phyloP scores from a whole-genome alignment of 768 basidiomycete species.

The Cytidiella melzeri region DNA sequence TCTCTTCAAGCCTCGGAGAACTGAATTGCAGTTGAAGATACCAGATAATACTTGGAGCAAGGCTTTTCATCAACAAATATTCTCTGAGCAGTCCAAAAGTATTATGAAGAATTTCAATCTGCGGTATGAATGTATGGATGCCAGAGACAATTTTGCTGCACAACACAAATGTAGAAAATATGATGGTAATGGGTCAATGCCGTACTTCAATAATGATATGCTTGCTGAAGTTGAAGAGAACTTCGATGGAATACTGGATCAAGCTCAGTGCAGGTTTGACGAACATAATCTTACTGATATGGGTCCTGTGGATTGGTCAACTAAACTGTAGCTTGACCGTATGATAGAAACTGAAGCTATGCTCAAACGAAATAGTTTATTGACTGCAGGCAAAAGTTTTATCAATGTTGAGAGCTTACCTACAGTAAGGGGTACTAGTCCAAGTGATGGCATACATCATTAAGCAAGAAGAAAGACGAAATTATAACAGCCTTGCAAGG shows the following conservation, averaged over 20 bases:
- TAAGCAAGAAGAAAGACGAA: not conserved
- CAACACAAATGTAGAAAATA: slow-evolving; percentile 9
- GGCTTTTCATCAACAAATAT: not conserved
- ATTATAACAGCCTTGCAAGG: not conserved
- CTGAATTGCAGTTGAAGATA: not conserved
- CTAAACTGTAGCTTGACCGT: not conserved
- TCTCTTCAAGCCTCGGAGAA: slow-evolving; percentile 14
- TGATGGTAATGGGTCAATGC: too few species aligned
- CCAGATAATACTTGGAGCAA: not conserved
- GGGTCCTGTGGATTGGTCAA: not conserved
- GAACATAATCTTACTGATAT: not conserved
- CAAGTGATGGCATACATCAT: not conserved
- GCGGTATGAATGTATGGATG: slow-evolving; percentile 31
- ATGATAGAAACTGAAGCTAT: slow-evolving; percentile 1
- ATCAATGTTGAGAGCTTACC: not conserved
- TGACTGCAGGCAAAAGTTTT: not conserved
- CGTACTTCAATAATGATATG: not conserved
- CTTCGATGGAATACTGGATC: not conserved
- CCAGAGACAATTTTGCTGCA: slow-evolving; percentile 27
- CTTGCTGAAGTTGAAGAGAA: not conserved
- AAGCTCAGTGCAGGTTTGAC: not conserved
- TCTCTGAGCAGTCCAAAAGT: slow-evolving; percentile 15
- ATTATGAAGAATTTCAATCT: slow-evolving; percentile 23
- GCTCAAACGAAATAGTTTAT: not conserved
- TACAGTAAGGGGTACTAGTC: not conserved